Conservation (phyloP, 2,329 filamentous ascomycete genomes). For the Hypoxylon sp. region DNA sequence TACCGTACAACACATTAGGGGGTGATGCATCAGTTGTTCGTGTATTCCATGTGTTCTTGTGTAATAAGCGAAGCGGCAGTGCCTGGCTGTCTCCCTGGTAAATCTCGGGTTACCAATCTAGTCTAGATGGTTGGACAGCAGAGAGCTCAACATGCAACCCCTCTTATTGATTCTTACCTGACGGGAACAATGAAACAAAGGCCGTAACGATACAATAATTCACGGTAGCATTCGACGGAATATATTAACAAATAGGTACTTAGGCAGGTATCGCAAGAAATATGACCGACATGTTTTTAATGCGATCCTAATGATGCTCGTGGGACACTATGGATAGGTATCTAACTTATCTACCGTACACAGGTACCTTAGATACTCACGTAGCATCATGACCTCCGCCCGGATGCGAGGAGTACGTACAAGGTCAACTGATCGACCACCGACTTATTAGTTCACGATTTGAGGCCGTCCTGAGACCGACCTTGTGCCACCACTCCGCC, state of each 20-base stretch:
- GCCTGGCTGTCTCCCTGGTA: slow-evolving; percentile 13
- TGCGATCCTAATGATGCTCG: neutral
- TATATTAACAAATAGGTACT: neutral
- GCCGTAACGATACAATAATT: slow-evolving; percentile 28
- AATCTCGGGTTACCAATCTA: slow-evolving; percentile 31
- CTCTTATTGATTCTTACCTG: slow-evolving; percentile 2
- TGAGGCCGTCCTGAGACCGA: slow-evolving; percentile 40
- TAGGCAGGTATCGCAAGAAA: slow-evolving; percentile 24
- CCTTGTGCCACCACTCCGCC: slow-evolving; percentile 39
- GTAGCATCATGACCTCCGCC: slow-evolving; percentile 5
- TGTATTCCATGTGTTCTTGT: slow-evolving; percentile 13
- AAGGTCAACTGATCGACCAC: slow-evolving; percentile 34
- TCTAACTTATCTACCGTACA: no score
- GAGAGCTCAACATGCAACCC: neutral
- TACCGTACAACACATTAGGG: slow-evolving; percentile 32
- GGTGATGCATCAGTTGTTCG: slow-evolving; percentile 21
- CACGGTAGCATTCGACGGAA: slow-evolving; percentile 21
- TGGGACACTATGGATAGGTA: neutral
- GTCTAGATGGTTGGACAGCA: slow-evolving; percentile 7
- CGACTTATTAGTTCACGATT: slow-evolving; percentile 12
- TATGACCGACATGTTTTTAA: slow-evolving; percentile 23
- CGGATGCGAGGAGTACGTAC: slow-evolving; percentile 4
- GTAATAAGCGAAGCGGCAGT: slow-evolving; percentile 22
- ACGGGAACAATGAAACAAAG: neutral
- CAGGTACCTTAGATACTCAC: neutral